Percentiles rank a stretch among this genome's conserved stretches.
These are phyloP conservation scores for Fusarium transvaalense DNA, from an alignment of 2,329 filamentous ascomycete genomes.

Conservation along the genomic window DNA sequence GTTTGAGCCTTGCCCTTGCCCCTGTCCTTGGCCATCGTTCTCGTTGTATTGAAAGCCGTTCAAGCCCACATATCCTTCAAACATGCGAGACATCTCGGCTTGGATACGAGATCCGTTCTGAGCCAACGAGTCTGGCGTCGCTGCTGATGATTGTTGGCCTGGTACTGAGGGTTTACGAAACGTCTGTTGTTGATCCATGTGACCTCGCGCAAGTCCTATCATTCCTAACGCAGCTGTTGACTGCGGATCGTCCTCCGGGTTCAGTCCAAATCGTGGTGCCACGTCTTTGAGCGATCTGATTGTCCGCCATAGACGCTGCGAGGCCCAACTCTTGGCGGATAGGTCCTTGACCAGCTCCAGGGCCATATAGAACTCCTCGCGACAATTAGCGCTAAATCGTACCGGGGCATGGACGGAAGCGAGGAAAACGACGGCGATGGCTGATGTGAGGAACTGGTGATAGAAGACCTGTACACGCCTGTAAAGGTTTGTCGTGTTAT, in stretches of 20 bases:
- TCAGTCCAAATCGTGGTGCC: slow-evolving; percentile 75
- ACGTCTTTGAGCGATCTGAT: slow-evolving; percentile 78
- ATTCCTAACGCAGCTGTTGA: slow-evolving; percentile 66
- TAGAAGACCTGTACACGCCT: slow-evolving; percentile 80
- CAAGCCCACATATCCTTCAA: slow-evolving; percentile 56
- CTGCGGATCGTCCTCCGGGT: slow-evolving; percentile 62
- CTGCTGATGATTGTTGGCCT: slow-evolving; percentile 41
- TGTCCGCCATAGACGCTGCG: slow-evolving; percentile 79
- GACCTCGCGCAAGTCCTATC: slow-evolving; percentile 64
- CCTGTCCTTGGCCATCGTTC: slow-evolving; percentile 35
- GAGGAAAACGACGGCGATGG: slow-evolving; percentile 80
- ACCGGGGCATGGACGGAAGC: slow-evolving; percentile 81
- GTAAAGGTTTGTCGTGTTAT: slow-evolving; percentile 79
- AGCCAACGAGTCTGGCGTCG: slow-evolving; percentile 43
- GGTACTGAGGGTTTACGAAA: slow-evolving; percentile 51
- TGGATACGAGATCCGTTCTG: slow-evolving; percentile 65
- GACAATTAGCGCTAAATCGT: slow-evolving; percentile 74
- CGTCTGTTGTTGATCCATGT: slow-evolving; percentile 48
- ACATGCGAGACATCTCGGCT: slow-evolving; percentile 65
- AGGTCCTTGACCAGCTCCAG: slow-evolving; percentile 80
- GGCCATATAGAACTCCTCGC: slow-evolving; percentile 83
- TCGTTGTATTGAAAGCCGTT: slow-evolving; percentile 52
- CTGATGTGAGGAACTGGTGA: slow-evolving; percentile 82
- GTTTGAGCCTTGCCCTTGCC: slow-evolving; percentile 43
- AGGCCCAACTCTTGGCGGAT: slow-evolving; percentile 77